A percentile compares a stretch with the other conserved stretches of the same genome.
Evolutionary conservation across 2,329 filamentous ascomycete species (phyloP).

Genomic region (Alternaria sp.): DNA sequence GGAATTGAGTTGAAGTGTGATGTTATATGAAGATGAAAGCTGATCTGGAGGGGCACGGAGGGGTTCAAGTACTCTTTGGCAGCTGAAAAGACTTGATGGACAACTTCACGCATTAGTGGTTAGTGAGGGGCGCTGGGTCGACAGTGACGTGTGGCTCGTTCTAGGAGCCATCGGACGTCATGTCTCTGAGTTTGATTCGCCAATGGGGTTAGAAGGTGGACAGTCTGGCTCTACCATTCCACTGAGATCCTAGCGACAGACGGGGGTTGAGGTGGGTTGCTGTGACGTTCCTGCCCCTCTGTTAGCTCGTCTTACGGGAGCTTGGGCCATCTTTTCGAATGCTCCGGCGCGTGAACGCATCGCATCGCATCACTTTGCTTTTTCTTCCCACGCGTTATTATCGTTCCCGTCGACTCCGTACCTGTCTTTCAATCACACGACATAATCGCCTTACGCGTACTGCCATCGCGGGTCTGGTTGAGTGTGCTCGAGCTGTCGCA

Average conservation of each 20-base stretch:
- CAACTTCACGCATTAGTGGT: constrained; percentile 33
- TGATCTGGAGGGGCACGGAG: constrained; percentile 31
- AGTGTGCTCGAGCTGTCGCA: not conserved
- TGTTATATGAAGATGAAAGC: constrained; percentile 15
- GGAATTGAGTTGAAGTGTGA: constrained; percentile 22
- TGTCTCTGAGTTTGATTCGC: constrained; percentile 24
- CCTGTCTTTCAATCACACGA: not conserved
- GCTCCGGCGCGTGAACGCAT: constrained; percentile 6
- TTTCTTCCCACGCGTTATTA: constrained; percentile 1
- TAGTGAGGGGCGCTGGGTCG: constrained; percentile 39
- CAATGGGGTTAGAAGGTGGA: constrained; percentile 32
- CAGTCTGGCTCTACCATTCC: constrained; percentile 29
- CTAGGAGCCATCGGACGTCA: constrained; percentile 30
- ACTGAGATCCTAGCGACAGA: constrained; percentile 27
- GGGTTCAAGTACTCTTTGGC: constrained; percentile 45
- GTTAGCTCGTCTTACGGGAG: constrained; percentile 17
- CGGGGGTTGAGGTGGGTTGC: constrained; percentile 30
- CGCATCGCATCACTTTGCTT: constrained; percentile 2
- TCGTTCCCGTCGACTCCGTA: not conserved
- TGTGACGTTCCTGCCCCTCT: constrained; percentile 23
- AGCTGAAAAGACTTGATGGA: constrained; percentile 30
- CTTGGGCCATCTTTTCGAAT: constrained; percentile 21
- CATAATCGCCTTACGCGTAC: not conserved
- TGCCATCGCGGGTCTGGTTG: not conserved
- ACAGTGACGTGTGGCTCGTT: constrained; percentile 40